Evolutionary conservation across 331 rosid genomes (phyloP), one percentile per base, ranked within the genome.

Genomic region (Acacia pycnantha): DNA sequence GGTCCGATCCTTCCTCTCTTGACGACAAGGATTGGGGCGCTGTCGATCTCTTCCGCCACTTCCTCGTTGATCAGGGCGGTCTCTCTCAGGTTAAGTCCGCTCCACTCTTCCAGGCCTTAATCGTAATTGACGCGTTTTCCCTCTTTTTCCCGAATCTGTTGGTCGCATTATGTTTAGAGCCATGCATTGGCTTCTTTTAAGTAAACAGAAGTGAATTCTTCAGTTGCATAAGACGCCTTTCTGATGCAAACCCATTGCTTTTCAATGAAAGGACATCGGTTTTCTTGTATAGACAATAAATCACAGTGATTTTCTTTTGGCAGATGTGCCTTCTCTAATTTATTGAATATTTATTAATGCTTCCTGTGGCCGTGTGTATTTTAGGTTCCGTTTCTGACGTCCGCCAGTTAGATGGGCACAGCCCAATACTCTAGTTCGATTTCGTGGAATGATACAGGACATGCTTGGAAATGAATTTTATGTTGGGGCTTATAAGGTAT

Each of bases 401-500:
- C 85, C 14, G 71, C 87, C 19, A 87, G 8, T 87, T 31, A 85
- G 78, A 78, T 77, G 70, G 84, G 27, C 86, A 15, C 91, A 85
- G 83, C 95, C 97, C 70, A 86, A 90, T 59, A 90, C 90, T 1
- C 84, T 93, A 9, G 92, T 95, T 77, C 92, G 98, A 12, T 93
- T 89, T 54, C 92, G 96, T 0, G 99, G 98, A 8, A 92, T 95
- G 98, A 72, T 95, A 48, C 99, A 93, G 74, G 99, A 95, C 73
- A 95, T 95, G 99, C 83, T 87, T 61, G 99, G 97, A 0, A 95
- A 91, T 75, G 98, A 95, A 27, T 83, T 90, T 69, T 95, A 93
- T 46, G 93, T 91, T 18, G 99, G 99, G 54, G 94, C 94, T 84
- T 92, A 85, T 70, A 92, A 89, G 95, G 97, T 95, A 22, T 48